Conservation (phyloP, 2,329 filamentous ascomycete genomes). For the Knufia fluminis region DNA sequence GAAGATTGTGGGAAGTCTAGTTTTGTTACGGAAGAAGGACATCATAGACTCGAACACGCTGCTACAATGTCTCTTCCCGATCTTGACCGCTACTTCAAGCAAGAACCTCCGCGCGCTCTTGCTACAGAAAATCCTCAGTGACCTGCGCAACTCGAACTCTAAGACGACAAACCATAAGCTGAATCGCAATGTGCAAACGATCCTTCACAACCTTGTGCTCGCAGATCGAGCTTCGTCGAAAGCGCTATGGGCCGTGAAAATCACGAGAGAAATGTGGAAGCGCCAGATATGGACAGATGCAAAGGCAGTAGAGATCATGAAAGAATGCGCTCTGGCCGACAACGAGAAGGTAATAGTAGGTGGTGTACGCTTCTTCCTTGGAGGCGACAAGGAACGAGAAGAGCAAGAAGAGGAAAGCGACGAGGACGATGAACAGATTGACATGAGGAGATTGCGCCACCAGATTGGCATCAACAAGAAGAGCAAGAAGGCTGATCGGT, state of each 20-base stretch:
- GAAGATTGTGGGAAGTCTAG: slow-evolving; percentile 85
- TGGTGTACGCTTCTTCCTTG: slow-evolving; percentile 87
- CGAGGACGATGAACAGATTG: slow-evolving; percentile 68
- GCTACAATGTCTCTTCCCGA: slow-evolving; percentile 85
- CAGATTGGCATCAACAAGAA: slow-evolving; percentile 93
- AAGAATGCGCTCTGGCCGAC: slow-evolving; percentile 76
- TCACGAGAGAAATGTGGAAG: slow-evolving; percentile 93
- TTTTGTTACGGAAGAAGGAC: slow-evolving; percentile 81
- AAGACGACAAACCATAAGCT: slow-evolving; percentile 85
- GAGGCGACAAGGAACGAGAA: slow-evolving; percentile 90
- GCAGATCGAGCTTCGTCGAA: slow-evolving; percentile 77
- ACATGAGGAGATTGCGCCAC: slow-evolving; percentile 74
- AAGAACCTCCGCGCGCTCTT: slow-evolving; percentile 77
- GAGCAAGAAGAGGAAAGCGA: slow-evolving; percentile 83
- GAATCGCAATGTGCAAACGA: slow-evolving; percentile 86
- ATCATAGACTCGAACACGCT: slow-evolving; percentile 77
- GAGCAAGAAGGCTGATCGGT: slow-evolving; percentile 73
- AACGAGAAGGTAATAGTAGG: slow-evolving; percentile 88
- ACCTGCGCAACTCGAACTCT: slow-evolving; percentile 77
- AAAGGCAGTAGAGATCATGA: slow-evolving; percentile 96
- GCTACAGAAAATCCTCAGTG: slow-evolving; percentile 84
- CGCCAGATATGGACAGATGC: slow-evolving; percentile 92
- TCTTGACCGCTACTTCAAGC: slow-evolving; percentile 83
- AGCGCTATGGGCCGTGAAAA: slow-evolving; percentile 89
- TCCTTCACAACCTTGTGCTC: slow-evolving; percentile 82